Evolutionary conservation across 2,329 filamentous ascomycete genomes (phyloP), one percentile per base, ranked within the genome.

Genomic region (Aureobasidium sp.): DNA sequence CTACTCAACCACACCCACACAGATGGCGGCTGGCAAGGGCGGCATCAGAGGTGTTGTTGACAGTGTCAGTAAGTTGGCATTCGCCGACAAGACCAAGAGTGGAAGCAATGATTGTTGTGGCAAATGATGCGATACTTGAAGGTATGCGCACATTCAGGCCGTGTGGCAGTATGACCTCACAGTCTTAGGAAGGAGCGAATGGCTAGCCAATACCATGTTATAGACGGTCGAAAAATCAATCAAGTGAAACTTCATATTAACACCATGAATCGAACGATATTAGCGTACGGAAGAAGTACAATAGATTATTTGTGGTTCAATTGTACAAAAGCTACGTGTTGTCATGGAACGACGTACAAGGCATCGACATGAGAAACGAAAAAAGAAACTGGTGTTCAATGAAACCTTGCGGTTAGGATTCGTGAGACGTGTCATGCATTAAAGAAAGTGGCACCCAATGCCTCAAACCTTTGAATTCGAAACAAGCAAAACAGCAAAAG

Each of bases 1-100:
- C 68, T 93, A 86, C 73, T 84, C 83, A 45, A 84, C 82, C 67
- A 88, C 87, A 31, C 90, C 91, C 1, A 90, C 85, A 67, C 86
- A 90, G 72, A 77, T 89, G 66, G 64, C 70, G 14, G 72, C 69
- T 8, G 71, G 72, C 0, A 73, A 73, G 67, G 66, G 22, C 2
- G 72, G 71, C 0, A 63, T 73, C 15, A 67, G 62, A 17, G 79
- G 78, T 0, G 75, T 80, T 39, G 71, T 82, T 15, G 80, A 87
- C 71, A 77, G 75, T 69, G 70, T 83, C 65, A 83, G 79, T 65
- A 69, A 71, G 64, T 67, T 81, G 68, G 80, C 76, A 45, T 81
- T 80, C 73, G 72, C 72, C 11, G 70, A 70, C 62, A 70, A 74
- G 67, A 70, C 70, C 64, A 74, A 73, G 67, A 63, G 63, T 9